These are phyloP conservation scores for Russula virescens DNA, from an alignment of 768 basidiomycete genomes.

Conservation along the genomic window DNA sequence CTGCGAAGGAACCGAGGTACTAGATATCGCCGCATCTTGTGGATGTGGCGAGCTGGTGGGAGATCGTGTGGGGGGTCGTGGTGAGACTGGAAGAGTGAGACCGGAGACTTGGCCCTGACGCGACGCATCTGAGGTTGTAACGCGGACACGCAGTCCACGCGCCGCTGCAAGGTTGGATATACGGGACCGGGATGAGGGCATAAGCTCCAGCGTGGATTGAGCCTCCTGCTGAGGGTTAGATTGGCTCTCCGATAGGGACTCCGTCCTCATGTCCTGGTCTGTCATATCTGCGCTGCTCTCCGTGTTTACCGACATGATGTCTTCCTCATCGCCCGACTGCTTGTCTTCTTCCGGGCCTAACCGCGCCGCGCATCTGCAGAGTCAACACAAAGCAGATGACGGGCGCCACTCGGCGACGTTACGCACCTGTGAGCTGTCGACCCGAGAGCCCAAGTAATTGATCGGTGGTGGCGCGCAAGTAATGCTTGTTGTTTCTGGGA, in stretches of 20 bases:
- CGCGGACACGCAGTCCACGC: constrained; percentile 22
- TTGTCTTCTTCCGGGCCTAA: constrained; percentile 45
- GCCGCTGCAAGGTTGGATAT: constrained; percentile 20
- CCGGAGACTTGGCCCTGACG: constrained; percentile 26
- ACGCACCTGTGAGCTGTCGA: constrained; percentile 59
- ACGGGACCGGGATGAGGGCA: constrained; percentile 10
- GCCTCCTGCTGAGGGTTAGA: constrained; percentile 7
- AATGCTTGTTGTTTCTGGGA: constrained; percentile 78
- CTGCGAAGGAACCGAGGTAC: constrained; percentile 2
- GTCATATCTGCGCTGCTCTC: constrained; percentile 73
- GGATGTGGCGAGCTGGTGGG: constrained; percentile 11
- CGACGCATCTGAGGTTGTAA: constrained; percentile 24
- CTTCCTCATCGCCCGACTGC: constrained; percentile 65
- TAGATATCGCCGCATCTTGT: constrained; percentile 4
- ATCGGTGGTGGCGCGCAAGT: constrained; percentile 79
- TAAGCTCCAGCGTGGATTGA: constrained; percentile 39
- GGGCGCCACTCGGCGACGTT: not conserved
- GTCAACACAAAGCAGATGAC: constrained; percentile 19
- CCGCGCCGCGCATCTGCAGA: constrained; percentile 29
- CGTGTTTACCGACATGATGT: constrained; percentile 57
- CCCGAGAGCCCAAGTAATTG: constrained; percentile 73
- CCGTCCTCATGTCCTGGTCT: constrained; percentile 43
- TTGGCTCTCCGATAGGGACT: constrained; percentile 23
- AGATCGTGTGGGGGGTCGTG: constrained; percentile 27
- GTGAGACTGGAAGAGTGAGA: constrained; percentile 25